These are phyloP conservation scores for Apiosordaria backusii DNA, from an alignment of 495 filamentous ascomycete genomes.

Conservation along the genomic window DNA sequence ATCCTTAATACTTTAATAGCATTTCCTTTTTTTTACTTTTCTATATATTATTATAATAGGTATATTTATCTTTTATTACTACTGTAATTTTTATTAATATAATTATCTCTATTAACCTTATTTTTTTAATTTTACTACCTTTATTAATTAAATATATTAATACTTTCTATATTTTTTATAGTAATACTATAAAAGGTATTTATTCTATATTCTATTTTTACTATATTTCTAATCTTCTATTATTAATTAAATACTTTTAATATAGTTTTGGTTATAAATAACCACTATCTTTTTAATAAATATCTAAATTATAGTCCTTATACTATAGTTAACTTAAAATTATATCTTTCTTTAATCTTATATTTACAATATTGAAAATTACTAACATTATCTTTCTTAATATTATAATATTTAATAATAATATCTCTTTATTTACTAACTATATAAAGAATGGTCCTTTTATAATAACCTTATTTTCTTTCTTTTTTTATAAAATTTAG, in stretches of 20 bases:
- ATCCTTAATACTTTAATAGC: neutral
- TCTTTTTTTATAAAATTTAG: neutral
- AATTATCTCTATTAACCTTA: neutral
- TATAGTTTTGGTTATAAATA: neutral
- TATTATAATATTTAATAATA: neutral
- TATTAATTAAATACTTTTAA: neutral
- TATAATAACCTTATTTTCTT: neutral
- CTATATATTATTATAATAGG: neutral
- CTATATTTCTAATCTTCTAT: neutral
- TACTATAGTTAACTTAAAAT: neutral
- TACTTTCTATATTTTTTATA: no score
- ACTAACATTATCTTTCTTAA: neutral
- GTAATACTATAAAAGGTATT: no score
- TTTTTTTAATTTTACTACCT: no score
- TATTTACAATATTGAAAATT: neutral
- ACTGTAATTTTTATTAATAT: neutral
- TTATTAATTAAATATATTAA: no score
- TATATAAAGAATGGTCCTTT: neutral
- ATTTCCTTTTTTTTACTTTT: neutral
- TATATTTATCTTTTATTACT: neutral
- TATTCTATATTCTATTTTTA: neutral
- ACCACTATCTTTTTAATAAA: neutral
- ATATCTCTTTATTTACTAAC: neutral
- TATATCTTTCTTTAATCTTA: neutral
- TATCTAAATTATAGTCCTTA: no score